A percentile compares a stretch with the other conserved stretches of the same genome.
These are phyloP conservation scores for Begonia masoniana DNA, from an alignment of 306 rosid genomes.

Conservation along the genomic window DNA sequence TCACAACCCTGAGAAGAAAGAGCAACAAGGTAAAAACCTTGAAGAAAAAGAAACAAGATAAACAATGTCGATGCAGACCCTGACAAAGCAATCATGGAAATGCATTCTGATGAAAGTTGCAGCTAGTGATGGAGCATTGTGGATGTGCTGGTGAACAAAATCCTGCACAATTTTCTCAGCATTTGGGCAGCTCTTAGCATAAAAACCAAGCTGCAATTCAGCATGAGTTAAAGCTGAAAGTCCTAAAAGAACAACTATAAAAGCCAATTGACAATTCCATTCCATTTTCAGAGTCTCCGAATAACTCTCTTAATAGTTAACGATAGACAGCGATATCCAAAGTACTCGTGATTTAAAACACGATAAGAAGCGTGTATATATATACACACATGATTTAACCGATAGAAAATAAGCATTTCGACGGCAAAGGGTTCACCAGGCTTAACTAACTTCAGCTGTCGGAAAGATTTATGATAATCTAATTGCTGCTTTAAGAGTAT, in stretches of 20 bases:
- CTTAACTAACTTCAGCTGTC: background rate
- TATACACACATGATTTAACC: background rate
- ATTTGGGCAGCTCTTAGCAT: constrained; percentile 52
- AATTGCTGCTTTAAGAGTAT: too few relatives aligned
- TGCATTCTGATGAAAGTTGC: constrained; percentile 74
- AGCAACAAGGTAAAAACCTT: background rate
- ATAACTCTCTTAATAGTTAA: background rate
- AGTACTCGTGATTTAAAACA: too few relatives aligned
- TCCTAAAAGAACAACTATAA: constrained; percentile 29
- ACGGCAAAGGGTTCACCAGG: background rate
- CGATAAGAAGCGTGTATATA: background rate
- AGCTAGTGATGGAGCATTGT: constrained; percentile 59
- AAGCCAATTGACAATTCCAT: constrained; percentile 4
- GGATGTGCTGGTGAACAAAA: constrained; percentile 49
- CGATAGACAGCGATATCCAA: too few relatives aligned
- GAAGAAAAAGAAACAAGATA: background rate
- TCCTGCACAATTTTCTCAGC: constrained; percentile 54
- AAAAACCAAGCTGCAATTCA: constrained; percentile 44
- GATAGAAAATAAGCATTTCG: background rate
- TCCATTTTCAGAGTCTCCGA: constrained; percentile 2
- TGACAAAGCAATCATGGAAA: constrained; percentile 86
- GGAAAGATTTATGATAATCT: too few relatives aligned
- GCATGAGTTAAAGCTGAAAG: constrained; percentile 39
- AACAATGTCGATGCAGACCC: constrained; percentile 24
- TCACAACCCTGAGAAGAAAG: constrained; percentile 65